phyloP scores from a whole-genome alignment of 139 green algal genomes.

The Deuterostichococcus epilithicus region DNA sequence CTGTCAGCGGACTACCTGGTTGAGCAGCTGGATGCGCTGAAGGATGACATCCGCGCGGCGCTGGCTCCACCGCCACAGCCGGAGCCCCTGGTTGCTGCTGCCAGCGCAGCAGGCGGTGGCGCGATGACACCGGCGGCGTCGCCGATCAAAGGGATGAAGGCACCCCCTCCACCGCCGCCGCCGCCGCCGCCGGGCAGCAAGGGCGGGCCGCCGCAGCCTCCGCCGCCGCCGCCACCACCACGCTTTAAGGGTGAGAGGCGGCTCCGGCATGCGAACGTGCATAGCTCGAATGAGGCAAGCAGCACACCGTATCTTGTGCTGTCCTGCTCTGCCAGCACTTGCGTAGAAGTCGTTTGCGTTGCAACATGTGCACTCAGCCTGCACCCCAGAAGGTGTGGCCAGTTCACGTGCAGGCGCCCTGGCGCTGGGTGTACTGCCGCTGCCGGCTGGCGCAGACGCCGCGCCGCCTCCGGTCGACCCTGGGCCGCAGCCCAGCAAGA shows the following conservation, averaged over 20 bases:
- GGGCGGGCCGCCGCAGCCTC: background rate
- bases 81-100: background rate
- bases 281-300: no score
- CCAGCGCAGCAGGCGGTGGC: background rate
- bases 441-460: background rate
- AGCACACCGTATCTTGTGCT: no score
- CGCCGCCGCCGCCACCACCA: constrained; percentile 2
- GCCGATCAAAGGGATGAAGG: background rate
- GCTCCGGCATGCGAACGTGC: no score
- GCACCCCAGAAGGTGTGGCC: no score
- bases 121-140: background rate
- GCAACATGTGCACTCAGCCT: background rate
- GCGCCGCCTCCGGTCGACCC: background rate
- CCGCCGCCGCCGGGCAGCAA: background rate
- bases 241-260: background rate
- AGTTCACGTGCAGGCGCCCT: background rate
- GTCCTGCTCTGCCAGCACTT: no score
- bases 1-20: background rate
- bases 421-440: no score
- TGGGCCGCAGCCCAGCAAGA: constrained; percentile 14
- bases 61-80: constrained; percentile 2
- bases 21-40: constrained; percentile 12
- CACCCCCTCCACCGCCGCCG: background rate
- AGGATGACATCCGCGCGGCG: constrained; percentile 5
- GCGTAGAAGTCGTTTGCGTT: no score